phyloP scores from a whole-genome alignment of 345 rosid species.

The Lagerstroemia speciosa region DNA sequence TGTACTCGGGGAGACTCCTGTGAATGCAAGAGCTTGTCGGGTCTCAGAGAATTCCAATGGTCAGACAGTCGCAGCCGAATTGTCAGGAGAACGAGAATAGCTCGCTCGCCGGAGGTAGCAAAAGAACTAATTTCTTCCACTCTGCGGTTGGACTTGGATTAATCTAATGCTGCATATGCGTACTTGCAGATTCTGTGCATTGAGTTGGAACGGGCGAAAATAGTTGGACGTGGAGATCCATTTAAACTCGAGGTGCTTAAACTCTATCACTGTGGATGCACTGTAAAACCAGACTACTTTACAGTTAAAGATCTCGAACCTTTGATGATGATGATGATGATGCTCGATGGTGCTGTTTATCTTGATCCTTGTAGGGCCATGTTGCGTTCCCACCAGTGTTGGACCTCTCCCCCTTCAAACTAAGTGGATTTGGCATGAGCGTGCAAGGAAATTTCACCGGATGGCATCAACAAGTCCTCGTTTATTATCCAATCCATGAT shows the following conservation, averaged over 20 bases:
- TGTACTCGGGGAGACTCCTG: conserved; percentile 51
- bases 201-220: conserved; percentile 67
- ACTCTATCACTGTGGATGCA: neutral
- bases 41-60: conserved; percentile 60
- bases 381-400: conserved; percentile 44
- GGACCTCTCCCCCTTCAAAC: conserved; percentile 40
- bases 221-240: conserved; percentile 38
- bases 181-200: conserved; percentile 70
- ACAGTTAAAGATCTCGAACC: neutral
- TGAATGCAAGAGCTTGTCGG: conserved; percentile 31
- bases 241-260: conserved; percentile 54
- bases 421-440: conserved; percentile 18
- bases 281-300: neutral
- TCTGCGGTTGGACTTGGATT: too few species aligned
- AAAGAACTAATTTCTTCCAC: neutral
- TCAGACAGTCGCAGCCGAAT: conserved; percentile 50
- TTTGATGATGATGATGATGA: too few species aligned
- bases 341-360: neutral
- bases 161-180: neutral
- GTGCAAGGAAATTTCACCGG: conserved; percentile 6
- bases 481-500: neutral
- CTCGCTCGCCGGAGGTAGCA: conserved; percentile 68
- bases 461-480: conserved; percentile 14
- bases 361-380: conserved; percentile 42
- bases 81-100: conserved; percentile 47